phyloP scores from a whole-genome alignment of 352 stramenopile genomes.

The Halophytophthora batemanensis region DNA sequence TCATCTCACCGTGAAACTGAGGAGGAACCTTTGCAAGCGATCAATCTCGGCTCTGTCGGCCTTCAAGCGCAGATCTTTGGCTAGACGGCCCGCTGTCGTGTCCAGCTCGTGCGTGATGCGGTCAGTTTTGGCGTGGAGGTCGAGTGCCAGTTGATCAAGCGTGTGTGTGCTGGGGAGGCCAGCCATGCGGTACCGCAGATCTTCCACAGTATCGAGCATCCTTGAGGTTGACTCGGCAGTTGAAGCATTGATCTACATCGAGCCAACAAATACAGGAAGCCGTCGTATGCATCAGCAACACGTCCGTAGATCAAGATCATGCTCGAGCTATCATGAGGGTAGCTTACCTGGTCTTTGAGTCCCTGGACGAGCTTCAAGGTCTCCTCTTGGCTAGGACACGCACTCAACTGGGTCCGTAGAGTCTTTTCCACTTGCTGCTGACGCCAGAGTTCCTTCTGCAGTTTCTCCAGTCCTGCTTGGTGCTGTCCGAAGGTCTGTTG shows the following conservation, averaged over 20 bases:
- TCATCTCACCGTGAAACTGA: too few species aligned
- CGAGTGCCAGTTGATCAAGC: constrained; percentile 35
- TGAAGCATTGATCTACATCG: constrained; percentile 35
- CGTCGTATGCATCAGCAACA: neutral
- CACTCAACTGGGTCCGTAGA: constrained; percentile 38
- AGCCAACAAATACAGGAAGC: neutral
- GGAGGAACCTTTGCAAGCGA: constrained; percentile 27
- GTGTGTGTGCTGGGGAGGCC: constrained; percentile 46
- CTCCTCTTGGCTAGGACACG: constrained; percentile 63
- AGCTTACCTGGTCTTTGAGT: constrained; percentile 49
- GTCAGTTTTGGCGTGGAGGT: constrained; percentile 38
- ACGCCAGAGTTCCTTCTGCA: constrained; percentile 40
- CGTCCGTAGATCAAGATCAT: neutral
- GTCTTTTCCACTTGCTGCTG: constrained; percentile 45
- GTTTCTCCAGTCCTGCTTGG: constrained; percentile 35
- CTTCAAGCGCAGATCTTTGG: constrained; percentile 27
- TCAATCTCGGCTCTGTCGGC: constrained; percentile 57
- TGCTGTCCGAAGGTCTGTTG: constrained; percentile 39
- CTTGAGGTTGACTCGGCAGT: constrained; percentile 33
- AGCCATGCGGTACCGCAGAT: constrained; percentile 42
- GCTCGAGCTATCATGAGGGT: neutral
- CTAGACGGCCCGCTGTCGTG: constrained; percentile 13
- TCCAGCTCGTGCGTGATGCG: constrained; percentile 22
- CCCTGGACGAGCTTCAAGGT: constrained; percentile 50
- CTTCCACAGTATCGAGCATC: constrained; percentile 51